Evolutionary conservation across 306 rosid genomes (phyloP), one percentile per base, ranked within the genome.

Genomic region (Macrotyloma uniflorum): DNA sequence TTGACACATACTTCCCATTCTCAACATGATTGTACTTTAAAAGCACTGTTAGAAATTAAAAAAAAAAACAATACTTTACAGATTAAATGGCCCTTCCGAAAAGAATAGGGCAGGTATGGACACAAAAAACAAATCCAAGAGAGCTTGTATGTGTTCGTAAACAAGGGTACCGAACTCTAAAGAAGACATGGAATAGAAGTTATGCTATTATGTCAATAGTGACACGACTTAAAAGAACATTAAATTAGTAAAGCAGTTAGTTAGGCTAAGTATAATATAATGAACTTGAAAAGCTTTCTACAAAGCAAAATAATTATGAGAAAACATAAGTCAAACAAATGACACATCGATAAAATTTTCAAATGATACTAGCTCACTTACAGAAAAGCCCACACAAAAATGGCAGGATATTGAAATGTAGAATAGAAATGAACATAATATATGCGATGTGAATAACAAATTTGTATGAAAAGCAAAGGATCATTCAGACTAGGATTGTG

Each of bases 11-110:
- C 23, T 42, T 38, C 22, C 53, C 58, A 26, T 45, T 49, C 69
- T 79, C 84, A 57, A 49, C 63, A 67, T 28, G 22, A 66, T 55
- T 53, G 50, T 45, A 63, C 43, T 30, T 51, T 32, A 53, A 59
- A 74, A 68, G 66, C 22, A 59, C 40, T 42, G 26, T 35, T 32
- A 18, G 26, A 4, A 28, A 1, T 13, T 6, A 23, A 36, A 18
- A 59, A 1, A 2, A n/a, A 30, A 23, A 33, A 9, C 26, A 80
- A 33, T 67, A 50, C 55, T 71, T 57, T 1, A 71, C 30, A 11
- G 38, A 62, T 36, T 61, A 13, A 72, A 38, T 61, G 59, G 54
- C 10, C 50, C 45, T 62, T 62, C 23, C 51, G 45, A 50, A 67
- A 72, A 28, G 40, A 15, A 59, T 59, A 59, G 28, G 66, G 53